Base-by-base conservation (phyloP, 202 grass and related monocot species). In the Carex arenaria region DNA sequence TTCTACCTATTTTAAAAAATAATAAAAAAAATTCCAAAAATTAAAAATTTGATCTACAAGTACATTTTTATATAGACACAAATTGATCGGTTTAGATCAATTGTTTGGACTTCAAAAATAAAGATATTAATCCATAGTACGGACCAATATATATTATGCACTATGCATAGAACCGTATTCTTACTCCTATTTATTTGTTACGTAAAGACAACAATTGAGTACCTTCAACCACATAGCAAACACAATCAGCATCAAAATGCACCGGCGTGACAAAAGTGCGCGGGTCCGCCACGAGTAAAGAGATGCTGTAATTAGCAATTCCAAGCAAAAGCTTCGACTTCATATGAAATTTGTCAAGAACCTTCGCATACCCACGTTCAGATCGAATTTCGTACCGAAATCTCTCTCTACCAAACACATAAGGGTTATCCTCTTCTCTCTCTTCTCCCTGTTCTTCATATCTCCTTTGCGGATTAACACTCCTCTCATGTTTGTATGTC, bases 191-290 rank as follows among this genome's bases (percentile, higher is more conserved):
- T 42, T 17, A 31, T 75, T 75, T 75, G 23, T 30, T 55, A 55
- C 31, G 13, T n/a, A 64, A 34, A 6, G 5, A 34, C 15, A 28
- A 13, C 9, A 42, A 22, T 40, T 3, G 20, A 13, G 5, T 85
- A 90, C 94, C 95, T 85, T 88, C 77, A 7, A 72, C 84, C 7
- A 94, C 95, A 80, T 91, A 97, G 74, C 89, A 13, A 85, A 94
- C 45, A 74, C 78, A 67, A 84, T 97, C 85, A 7, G 90, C 90
- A 72, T 97, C 95, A 0, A 84, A 52, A 91, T 89, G 86, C 14
- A 74, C 61, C 2, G 95, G 95, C 59, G 88, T 52, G 28, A 97
- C 47, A 64, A 94, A 94, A 0, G 92, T 65, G 53, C 64, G 79
- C 22, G 92, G 95, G 75, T 67, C 80, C 0, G 85, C 86, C 75